phyloP scores from a whole-genome alignment of 257 asterid species.

The Solanum gandarillasii region DNA sequence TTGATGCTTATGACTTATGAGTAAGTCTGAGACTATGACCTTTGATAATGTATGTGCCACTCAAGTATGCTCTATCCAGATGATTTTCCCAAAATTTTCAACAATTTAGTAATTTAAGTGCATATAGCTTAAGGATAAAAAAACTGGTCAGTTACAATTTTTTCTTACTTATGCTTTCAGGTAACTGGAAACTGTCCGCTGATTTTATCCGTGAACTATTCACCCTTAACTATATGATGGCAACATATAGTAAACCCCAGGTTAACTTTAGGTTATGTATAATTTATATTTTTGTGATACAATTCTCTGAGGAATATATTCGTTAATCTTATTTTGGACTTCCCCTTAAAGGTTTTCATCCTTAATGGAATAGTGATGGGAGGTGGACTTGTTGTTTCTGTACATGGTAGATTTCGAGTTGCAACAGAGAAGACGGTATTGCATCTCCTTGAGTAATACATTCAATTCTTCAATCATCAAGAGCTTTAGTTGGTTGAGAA shows the following conservation, averaged over 20 bases:
- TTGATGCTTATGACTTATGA: neutral
- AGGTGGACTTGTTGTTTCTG: conserved; percentile 82
- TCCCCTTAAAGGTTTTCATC: conserved; percentile 53
- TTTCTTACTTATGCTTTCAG: conserved; percentile 21
- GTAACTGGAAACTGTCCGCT: conserved; percentile 61
- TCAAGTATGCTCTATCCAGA: neutral
- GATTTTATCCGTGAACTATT: conserved; percentile 44
- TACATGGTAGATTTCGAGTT: conserved; percentile 84
- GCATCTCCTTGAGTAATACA: neutral
- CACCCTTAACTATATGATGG: conserved; percentile 60
- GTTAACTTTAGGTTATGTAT: conserved; percentile 21
- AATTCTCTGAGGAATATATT: neutral
- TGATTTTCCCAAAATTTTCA: neutral
- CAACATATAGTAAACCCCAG: conserved; percentile 76
- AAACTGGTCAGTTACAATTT: neutral
- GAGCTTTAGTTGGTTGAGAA: neutral
- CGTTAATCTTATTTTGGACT: neutral
- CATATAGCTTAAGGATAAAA: neutral
- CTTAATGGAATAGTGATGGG: conserved; percentile 95
- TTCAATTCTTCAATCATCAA: neutral
- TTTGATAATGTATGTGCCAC: neutral
- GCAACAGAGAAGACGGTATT: conserved; percentile 87
- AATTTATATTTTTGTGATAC: neutral
- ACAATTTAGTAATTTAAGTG: neutral
- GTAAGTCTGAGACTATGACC: neutral